Conservation (phyloP, 768 basidiomycete species). For the Xerocomellus amylosporus region DNA sequence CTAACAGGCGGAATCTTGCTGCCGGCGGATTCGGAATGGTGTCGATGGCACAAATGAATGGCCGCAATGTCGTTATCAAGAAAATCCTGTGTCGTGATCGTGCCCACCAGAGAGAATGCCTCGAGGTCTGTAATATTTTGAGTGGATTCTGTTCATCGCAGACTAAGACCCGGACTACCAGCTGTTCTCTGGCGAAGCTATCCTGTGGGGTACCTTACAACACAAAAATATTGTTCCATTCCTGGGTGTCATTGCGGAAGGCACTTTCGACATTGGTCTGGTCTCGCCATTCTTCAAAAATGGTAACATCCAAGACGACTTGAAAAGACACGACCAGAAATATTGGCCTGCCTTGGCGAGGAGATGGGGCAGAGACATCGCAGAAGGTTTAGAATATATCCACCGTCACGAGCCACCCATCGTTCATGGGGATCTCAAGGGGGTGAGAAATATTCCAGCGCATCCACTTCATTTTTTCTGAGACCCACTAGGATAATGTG, state of each 20-base stretch:
- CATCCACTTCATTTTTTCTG: background rate
- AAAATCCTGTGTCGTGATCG: slow-evolving; percentile 7
- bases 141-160: background rate
- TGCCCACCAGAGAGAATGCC: background rate
- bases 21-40: slow-evolving; percentile 24
- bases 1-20: background rate
- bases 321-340: background rate
- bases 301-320: slow-evolving; percentile 15
- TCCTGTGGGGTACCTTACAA: slow-evolving; percentile 24
- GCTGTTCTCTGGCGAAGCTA: slow-evolving; percentile 28
- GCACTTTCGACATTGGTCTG: slow-evolving; percentile 14
- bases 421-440: slow-evolving; percentile 43
- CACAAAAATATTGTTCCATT: slow-evolving; percentile 31
- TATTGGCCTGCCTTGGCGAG: slow-evolving; percentile 9
- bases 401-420: slow-evolving; percentile 28
- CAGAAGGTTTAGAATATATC: slow-evolving; percentile 23
- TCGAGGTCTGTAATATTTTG: slow-evolving; percentile 11
- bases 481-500: slow-evolving; percentile 22
- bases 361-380: slow-evolving; percentile 15
- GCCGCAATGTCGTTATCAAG: slow-evolving; percentile 27
- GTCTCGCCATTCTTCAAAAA: slow-evolving; percentile 24
- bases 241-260: slow-evolving; percentile 15
- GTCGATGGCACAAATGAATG: slow-evolving; percentile 14
- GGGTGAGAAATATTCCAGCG: slow-evolving; percentile 19
- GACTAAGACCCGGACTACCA: slow-evolving; percentile 3